Percentiles rank a stretch among this genome's conserved stretches.
Evolutionary conservation across 176 grass and related monocot species (phyloP).

Genomic region (Avena insularis): DNA sequence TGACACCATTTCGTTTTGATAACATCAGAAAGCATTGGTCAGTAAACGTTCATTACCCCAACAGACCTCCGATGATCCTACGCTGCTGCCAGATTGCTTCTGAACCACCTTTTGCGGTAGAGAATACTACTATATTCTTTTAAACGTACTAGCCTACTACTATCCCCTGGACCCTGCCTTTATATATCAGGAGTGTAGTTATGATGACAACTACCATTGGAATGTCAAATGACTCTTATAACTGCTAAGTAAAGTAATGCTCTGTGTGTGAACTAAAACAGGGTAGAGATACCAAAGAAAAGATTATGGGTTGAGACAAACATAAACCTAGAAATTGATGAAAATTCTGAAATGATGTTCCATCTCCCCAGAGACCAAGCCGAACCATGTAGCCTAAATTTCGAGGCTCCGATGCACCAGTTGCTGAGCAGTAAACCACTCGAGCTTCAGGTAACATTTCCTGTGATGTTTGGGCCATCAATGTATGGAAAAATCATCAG

Average conservation of each 20-base stretch:
- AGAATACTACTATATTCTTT: conserved; percentile 2
- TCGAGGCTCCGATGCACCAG: conserved; percentile 94
- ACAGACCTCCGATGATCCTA: neutral
- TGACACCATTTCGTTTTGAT: conserved; percentile 18
- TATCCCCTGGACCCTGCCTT: neutral
- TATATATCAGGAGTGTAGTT: neutral
- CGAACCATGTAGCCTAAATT: conserved; percentile 97
- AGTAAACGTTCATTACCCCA: neutral
- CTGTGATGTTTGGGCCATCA: conserved; percentile 48
- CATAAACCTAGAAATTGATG: conserved; percentile 76
- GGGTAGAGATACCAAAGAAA: conserved; percentile 14
- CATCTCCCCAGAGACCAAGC: conserved; percentile 89
- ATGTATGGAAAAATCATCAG: neutral
- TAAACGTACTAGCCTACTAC: conserved; percentile 10
- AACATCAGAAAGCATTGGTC: neutral
- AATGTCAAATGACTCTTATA: neutral
- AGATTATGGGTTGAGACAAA: conserved; percentile 26
- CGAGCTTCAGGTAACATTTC: conserved; percentile 76
- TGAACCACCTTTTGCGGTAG: conserved; percentile 14
- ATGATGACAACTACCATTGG: neutral
- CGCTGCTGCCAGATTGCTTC: conserved; percentile 14
- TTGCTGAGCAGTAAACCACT: conserved; percentile 93
- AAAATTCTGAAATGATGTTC: conserved; percentile 84
- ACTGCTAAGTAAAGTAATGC: neutral
- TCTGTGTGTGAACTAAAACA: conserved; percentile 19